Base-by-base conservation (phyloP, 2,329 filamentous ascomycete genomes). In the Aureobasidium namibiae region DNA sequence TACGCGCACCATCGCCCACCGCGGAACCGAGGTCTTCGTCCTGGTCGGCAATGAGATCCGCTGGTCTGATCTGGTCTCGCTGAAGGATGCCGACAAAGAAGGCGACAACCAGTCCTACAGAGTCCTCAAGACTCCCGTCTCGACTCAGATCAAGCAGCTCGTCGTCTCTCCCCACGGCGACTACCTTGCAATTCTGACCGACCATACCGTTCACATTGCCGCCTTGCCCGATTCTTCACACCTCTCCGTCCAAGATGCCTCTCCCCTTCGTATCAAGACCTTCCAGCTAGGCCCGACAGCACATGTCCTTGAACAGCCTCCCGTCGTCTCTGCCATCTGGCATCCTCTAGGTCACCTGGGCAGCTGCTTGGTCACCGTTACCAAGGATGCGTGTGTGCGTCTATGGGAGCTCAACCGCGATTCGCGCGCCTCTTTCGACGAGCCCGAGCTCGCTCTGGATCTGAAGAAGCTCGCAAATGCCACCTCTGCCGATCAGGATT, bases 271-370 rank as follows among this genome's bases (percentile, higher is more conserved):
- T 68, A 80, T 92, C 31, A 95, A 90, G 72, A 90, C 90, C 56
- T 95, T 90, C 75, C 92, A 92, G 21, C 80, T 97, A n/a, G 92
- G 92, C 1, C 91, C 92, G 31, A 95, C 90, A 2, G 91, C 88
- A 3, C 92, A 97, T 73, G 90, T 96, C 50, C 87, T 92, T 52
- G 90, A 92, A 48, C 87, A 91, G 64, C 84, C 90, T 8, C 84
- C 89, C 1, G 80, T 99, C 60, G 85, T 86, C 23, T 90, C 90
- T 1, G 88, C 87, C 4, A 67, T 96, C 60, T 99, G 94, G 92
- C 94, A 99, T 74, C 94, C 94, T 1, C 78, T 97, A 0, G 92
- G 92, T 1, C 85, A 92, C 11, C 84, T 88, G 62, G 89, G 89
- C 33, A 85, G 85, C 23, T 91, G 89, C 58, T 76, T 99, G 33